A percentile compares a stretch with the other conserved stretches of the same genome.
phyloP scores from a whole-genome alignment of 495 filamentous ascomycete genomes.

The Lentithecium fluviatile region DNA sequence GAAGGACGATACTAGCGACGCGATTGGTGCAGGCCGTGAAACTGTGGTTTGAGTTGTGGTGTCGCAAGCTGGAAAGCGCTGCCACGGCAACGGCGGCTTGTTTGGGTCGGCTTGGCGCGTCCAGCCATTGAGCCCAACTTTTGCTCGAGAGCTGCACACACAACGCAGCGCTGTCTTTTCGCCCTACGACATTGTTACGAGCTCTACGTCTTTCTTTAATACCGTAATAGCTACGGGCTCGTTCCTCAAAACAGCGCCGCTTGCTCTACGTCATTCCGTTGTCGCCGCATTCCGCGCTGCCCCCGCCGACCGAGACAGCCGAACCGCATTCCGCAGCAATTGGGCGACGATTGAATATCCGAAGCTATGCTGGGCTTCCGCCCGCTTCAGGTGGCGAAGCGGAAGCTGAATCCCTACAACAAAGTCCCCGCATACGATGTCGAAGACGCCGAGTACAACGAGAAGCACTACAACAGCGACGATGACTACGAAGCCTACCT shows the following conservation, averaged over 20 bases:
- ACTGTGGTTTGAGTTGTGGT: too few species aligned
- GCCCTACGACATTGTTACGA: not conserved
- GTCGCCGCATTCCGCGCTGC: not conserved
- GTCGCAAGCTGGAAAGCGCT: too few species aligned
- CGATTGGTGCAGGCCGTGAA: too few species aligned
- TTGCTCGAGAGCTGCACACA: not conserved
- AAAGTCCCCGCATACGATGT: conserved; percentile 23
- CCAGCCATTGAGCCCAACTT: not conserved
- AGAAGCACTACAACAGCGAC: conserved; percentile 30
- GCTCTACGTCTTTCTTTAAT: not conserved
- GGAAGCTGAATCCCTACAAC: conserved; percentile 33
- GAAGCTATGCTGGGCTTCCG: conserved; percentile 29
- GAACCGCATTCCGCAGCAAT: not conserved
- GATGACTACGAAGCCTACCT: conserved; percentile 18
- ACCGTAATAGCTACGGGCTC: not conserved
- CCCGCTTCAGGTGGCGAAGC: conserved; percentile 32
- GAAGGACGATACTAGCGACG: too few species aligned
- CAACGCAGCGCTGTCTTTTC: not conserved
- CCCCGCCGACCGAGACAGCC: not conserved
- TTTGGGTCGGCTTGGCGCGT: too few species aligned
- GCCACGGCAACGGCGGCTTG: too few species aligned
- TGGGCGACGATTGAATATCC: not conserved
- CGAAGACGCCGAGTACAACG: conserved; percentile 23
- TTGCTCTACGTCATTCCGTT: not conserved
- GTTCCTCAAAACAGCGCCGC: not conserved